Conservation (phyloP, 495 filamentous ascomycete species). For the Aspergillus steynii region DNA sequence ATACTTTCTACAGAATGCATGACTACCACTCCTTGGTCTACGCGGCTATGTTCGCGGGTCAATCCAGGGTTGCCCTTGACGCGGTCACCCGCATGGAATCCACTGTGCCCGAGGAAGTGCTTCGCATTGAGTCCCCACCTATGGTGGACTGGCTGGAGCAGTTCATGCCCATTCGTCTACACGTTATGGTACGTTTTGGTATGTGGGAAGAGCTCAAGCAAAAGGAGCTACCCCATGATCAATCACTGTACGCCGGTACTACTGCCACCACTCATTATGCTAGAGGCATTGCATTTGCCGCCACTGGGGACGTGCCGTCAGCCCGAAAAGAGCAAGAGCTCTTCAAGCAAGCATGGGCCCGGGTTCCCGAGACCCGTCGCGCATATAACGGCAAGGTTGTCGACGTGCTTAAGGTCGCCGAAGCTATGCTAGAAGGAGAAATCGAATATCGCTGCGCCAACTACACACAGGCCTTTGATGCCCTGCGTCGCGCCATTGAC, state of each 20-base stretch:
- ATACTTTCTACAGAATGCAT: conserved; percentile 64
- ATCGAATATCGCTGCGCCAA: conserved; percentile 61
- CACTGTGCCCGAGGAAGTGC: conserved; percentile 53
- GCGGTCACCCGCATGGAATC: conserved; percentile 51
- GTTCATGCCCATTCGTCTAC: conserved; percentile 59
- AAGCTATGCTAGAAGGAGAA: conserved; percentile 67
- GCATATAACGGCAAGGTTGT: conserved; percentile 63
- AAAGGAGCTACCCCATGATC: conserved; percentile 49
- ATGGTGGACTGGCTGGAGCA: conserved; percentile 69
- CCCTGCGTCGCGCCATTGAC: conserved; percentile 51
- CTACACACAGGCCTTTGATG: conserved; percentile 51
- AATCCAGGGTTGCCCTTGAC: conserved; percentile 52
- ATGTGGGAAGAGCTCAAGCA: conserved; percentile 57
- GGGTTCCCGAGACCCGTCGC: conserved; percentile 44
- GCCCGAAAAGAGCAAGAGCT: conserved; percentile 44
- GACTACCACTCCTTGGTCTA: conserved; percentile 66
- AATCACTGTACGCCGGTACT: conserved; percentile 56
- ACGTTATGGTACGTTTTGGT: conserved; percentile 65
- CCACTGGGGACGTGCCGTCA: conserved; percentile 41
- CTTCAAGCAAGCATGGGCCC: conserved; percentile 45
- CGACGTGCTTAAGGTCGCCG: conserved; percentile 56
- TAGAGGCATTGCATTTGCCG: conserved; percentile 62
- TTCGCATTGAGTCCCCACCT: conserved; percentile 53
- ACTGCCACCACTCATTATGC: conserved; percentile 62
- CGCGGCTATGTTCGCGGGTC: conserved; percentile 67